These are phyloP conservation scores for Thermothielavioides terrestris DNA, from an alignment of 495 filamentous ascomycete species.

Conservation along the genomic window DNA sequence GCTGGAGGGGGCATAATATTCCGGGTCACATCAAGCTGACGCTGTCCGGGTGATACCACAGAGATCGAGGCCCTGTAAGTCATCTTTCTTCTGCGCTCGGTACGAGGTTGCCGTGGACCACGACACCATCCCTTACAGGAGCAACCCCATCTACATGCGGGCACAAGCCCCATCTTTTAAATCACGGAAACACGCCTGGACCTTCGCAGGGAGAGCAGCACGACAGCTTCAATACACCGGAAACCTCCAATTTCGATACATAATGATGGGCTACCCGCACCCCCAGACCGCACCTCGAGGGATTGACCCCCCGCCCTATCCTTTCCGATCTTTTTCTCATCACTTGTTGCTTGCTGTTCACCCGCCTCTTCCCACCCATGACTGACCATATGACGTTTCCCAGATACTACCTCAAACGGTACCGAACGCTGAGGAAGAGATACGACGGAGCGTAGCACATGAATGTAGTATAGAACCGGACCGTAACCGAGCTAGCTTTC, in stretches of 20 bases:
- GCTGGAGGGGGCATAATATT: too few relatives aligned
- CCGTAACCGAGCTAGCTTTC: too few relatives aligned
- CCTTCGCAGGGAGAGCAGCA: too few relatives aligned
- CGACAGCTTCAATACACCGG: too few relatives aligned
- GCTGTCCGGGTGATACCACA: conserved; percentile 19
- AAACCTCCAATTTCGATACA: too few relatives aligned
- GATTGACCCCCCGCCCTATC: neutral
- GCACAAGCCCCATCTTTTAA: too few relatives aligned
- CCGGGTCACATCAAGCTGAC: neutral
- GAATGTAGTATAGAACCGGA: too few relatives aligned
- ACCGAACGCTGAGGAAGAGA: conserved; percentile 75
- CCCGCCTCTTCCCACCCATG: too few relatives aligned
- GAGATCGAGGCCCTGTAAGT: conserved; percentile 90
- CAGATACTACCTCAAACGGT: conserved; percentile 93
- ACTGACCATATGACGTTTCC: neutral
- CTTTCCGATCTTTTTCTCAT: neutral
- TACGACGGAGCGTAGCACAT: conserved; percentile 46
- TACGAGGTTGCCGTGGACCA: too few relatives aligned
- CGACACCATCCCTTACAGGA: conserved; percentile 1
- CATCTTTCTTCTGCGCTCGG: neutral
- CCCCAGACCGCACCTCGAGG: too few relatives aligned
- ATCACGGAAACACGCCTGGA: too few relatives aligned
- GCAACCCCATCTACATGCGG: too few relatives aligned
- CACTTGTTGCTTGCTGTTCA: neutral
- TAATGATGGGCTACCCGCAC: neutral